Conservation (phyloP, 805 yeast genomes). For the Candida pini region DNA sequence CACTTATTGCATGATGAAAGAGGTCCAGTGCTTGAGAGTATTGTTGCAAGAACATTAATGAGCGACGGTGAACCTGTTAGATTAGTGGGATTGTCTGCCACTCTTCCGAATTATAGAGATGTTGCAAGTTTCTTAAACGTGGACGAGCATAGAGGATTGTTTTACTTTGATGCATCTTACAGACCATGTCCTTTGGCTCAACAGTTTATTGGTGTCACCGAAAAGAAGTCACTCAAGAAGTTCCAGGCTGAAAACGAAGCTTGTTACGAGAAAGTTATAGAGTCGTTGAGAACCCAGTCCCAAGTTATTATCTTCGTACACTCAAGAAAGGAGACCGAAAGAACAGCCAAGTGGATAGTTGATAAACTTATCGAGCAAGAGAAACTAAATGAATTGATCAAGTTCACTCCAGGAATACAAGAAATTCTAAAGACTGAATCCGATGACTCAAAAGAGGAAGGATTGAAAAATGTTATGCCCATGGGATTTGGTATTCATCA, state of each 20-base stretch:
- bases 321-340: slow-evolving; percentile 84
- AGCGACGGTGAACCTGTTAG: slow-evolving; percentile 44
- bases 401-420: slow-evolving; percentile 48
- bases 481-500: slow-evolving; percentile 86
- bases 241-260: slow-evolving; percentile 84
- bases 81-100: slow-evolving; percentile 84
- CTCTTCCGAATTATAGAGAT: slow-evolving; percentile 82
- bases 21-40: slow-evolving; percentile 90
- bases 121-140: slow-evolving; percentile 80
- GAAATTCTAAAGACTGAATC: slow-evolving; percentile 65
- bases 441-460: slow-evolving; percentile 45
- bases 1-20: slow-evolving; percentile 90
- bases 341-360: slow-evolving; percentile 71
- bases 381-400: slow-evolving; percentile 36
- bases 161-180: slow-evolving; percentile 75
- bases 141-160: slow-evolving; percentile 52
- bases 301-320: slow-evolving; percentile 91
- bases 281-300: slow-evolving; percentile 54
- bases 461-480: slow-evolving; percentile 54
- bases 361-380: slow-evolving; percentile 56
- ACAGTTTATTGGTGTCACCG: slow-evolving; percentile 83
- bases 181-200: slow-evolving; percentile 93
- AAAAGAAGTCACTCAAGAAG: slow-evolving; percentile 70
- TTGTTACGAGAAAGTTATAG: slow-evolving; percentile 74
- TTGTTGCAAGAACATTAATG: slow-evolving; percentile 69